Evolutionary conservation across 306 rosid species (phyloP), one percentile per base, ranked within the genome.

Genomic region (Fragaria iinumae): DNA sequence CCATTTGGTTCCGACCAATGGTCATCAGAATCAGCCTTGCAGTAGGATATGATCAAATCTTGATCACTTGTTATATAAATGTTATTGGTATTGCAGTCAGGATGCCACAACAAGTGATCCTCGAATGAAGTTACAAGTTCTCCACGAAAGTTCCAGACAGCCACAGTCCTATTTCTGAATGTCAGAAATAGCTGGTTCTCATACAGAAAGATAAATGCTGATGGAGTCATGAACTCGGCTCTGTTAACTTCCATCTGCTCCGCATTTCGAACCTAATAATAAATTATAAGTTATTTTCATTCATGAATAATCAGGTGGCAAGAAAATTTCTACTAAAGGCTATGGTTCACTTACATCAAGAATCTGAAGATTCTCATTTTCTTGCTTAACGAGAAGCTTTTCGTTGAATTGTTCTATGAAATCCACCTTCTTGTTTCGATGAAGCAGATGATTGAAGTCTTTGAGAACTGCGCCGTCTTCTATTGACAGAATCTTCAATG

Each of bases 381-480:
- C 93, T 83, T 91, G 97, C 84, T 91, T 91, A 77, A 91, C 97
- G 16, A 91, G 93, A 82, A 91, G 97, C 85, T 91, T 91, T 88
- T 91, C 97, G 76, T 91, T 91, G 83, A 91, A 91, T 72, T 89
- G 97, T 75, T 91, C 97, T 50, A 91, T 91, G 88, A 91, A 91
- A 80, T 91, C 97, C 67, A 91, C 91, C 80, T 91, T 91, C 84
- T 88, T 91, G 78, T 88, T 91, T 76, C 94, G 88, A 76, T 91
- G 92, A 57, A 91, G 97, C 49, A 91, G 84, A 76, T 88, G 94
- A 59, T 89, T 89, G 84, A 91, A 91, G 55, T 87, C 48, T 87
- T 91, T 91, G 72, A 91, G 94, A 79, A 91, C 97, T n/a, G 94
- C 85, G 77, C 97, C 94, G 80, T 91, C 97, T 86, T 91, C 94